Evolutionary conservation across 352 stramenopile species (phyloP).

Genomic region (Phytopythium boreale): DNA sequence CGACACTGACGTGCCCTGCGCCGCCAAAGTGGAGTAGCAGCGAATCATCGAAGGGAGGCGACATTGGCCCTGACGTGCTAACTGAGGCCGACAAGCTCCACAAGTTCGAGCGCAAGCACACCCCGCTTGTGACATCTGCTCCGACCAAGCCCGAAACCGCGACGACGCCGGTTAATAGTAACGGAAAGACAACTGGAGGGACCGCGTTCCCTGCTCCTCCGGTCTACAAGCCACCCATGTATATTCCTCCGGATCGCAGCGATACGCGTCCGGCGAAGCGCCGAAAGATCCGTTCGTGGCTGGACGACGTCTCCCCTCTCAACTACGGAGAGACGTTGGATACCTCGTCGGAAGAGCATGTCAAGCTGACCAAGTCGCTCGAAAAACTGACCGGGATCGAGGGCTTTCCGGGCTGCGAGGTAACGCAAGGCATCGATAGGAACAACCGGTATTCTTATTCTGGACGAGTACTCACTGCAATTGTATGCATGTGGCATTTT

Average conservation of each 20-base stretch:
- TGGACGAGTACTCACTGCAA: neutral
- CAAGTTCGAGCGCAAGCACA: slow-evolving; percentile 56
- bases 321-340: slow-evolving; percentile 58
- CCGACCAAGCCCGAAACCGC: slow-evolving; percentile 9
- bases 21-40: slow-evolving; percentile 66
- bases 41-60: slow-evolving; percentile 30
- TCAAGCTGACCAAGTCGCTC: slow-evolving; percentile 42
- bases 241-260: slow-evolving; percentile 60
- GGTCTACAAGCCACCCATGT: slow-evolving; percentile 69
- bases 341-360: slow-evolving; percentile 62
- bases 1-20: slow-evolving; percentile 41
- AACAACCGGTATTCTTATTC: neutral
- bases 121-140: slow-evolving; percentile 2
- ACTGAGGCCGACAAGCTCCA: slow-evolving; percentile 61
- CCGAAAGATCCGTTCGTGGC: slow-evolving; percentile 86
- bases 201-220: slow-evolving; percentile 30
- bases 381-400: slow-evolving; percentile 69
- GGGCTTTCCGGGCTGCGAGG: slow-evolving; percentile 84
- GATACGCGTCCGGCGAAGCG: slow-evolving; percentile 64
- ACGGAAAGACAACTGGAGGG: slow-evolving; percentile 21
- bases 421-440: slow-evolving; percentile 14
- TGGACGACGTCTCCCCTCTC: slow-evolving; percentile 72
- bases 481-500: slow-evolving; percentile 6
- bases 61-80: slow-evolving; percentile 58
- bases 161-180: slow-evolving; percentile 21